Evolutionary conservation across 2,329 filamentous ascomycete genomes (phyloP), one percentile per base, ranked within the genome.

Genomic region (Exophiala lecanii-corni): DNA sequence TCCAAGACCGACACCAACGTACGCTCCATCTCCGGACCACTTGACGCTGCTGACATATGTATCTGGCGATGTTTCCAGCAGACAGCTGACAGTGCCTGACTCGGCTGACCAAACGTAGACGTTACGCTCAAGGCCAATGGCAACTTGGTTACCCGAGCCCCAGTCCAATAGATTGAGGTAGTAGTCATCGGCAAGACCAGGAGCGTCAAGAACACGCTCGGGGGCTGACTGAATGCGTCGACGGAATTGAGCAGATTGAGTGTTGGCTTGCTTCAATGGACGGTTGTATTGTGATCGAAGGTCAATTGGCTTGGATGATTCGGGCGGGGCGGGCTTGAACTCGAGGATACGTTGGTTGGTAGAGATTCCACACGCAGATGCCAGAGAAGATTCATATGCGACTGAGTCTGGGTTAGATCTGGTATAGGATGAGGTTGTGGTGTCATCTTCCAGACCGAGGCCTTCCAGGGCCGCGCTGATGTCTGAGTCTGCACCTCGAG

Each of bases 21-120:
- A 97, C 21, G 91, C 89, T 47, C 92, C 92, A 60, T 98, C 92
- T 38, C 86, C 88, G 50, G 89, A 96, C 92, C 92, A 98, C 73
- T 97, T 97, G 61, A 98, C 91, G 55, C 89, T 96, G 72, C 89
- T 94, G 60, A 98, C 82, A 63, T 98, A 97, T 15, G 91, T 97
- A 65, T 98, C 92, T 15, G 86, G 74, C 43, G 79, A 78, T 37
- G 87, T 88, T 72, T 98, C 91, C 38, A 97, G 72, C 17, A 98
- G 81, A 59, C 85, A 91, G 70, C 79, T 86, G 50, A 98, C 92
- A 12, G 82, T 81, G 47, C 92, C 92, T 60, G 88, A 84, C 55
- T 97, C 92, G 10, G 92, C 92, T 25, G 92, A 97, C 92, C 92
- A 98, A 57, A 98, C 86, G 60, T 98, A 98, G 57, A 98, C 92